These are phyloP conservation scores for Colletotrichum limetticola DNA, from an alignment of 2,329 filamentous ascomycete genomes.

Conservation along the genomic window DNA sequence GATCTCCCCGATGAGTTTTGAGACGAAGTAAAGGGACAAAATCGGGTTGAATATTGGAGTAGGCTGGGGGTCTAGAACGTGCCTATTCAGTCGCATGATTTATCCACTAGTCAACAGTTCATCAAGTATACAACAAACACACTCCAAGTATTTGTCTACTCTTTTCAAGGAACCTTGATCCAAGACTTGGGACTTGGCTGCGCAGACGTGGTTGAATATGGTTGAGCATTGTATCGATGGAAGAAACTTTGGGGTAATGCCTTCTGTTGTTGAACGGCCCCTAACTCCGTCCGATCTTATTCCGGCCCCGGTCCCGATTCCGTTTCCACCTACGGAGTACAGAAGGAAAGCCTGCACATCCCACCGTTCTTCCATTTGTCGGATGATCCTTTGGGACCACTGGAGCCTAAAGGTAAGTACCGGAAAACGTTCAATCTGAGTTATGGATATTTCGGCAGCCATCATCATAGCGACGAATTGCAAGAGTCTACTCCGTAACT, in stretches of 20 bases:
- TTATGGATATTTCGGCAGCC: neutral
- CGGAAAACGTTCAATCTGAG: neutral
- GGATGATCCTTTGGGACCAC: neutral
- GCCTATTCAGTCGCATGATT: neutral
- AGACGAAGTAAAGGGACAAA: neutral
- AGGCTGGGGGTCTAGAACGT: neutral
- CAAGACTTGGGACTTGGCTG: neutral
- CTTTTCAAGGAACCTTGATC: neutral
- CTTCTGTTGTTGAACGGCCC: neutral
- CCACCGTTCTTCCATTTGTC: neutral
- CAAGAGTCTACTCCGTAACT: neutral
- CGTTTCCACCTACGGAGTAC: neutral
- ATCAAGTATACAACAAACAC: neutral
- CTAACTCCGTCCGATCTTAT: neutral
- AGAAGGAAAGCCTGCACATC: neutral
- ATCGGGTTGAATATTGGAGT: neutral
- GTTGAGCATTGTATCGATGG: neutral
- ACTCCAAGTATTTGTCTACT: neutral
- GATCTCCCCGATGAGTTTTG: neutral
- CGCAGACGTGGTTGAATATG: neutral
- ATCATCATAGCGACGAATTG: neutral
- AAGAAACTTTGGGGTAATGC: neutral
- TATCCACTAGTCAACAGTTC: neutral
- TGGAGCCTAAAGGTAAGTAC: neutral
- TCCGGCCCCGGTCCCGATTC: conserved; percentile 5